Evolutionary conservation across 805 yeast genomes (phyloP).

Genomic region (Spathaspora boniae): DNA sequence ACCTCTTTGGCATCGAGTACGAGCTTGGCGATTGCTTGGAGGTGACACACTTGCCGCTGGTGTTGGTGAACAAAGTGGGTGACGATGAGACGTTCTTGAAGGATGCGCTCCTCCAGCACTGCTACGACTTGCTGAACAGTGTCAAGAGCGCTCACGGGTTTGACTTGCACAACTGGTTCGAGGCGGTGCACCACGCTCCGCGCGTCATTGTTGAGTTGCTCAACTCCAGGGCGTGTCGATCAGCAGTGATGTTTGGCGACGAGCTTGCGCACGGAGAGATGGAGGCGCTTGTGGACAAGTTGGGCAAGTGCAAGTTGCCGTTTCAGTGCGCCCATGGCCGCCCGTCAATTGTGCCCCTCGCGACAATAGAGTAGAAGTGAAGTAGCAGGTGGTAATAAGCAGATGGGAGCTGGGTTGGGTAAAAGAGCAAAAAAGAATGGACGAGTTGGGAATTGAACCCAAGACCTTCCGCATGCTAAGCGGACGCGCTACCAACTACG

Average conservation of each 20-base stretch:
- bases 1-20: constrained; percentile 17
- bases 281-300: constrained; percentile 33
- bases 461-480: constrained; percentile 50
- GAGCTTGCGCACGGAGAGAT: constrained; percentile 43
- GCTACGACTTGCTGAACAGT: constrained; percentile 37
- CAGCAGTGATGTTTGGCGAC: constrained; percentile 72
- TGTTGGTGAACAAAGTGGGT: constrained; percentile 31
- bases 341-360: constrained; percentile 62
- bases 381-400: background rate
- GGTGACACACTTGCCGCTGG: constrained; percentile 43
- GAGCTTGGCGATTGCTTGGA: constrained; percentile 9
- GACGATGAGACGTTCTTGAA: constrained; percentile 27
- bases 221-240: constrained; percentile 63
- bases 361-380: constrained; percentile 3
- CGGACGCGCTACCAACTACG: constrained; percentile 50
- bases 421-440: constrained; percentile 18
- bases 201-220: constrained; percentile 45
- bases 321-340: constrained; percentile 87
- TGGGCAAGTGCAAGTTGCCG: constrained; percentile 54
- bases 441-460: too few relatives aligned
- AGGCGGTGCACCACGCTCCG: constrained; percentile 40
- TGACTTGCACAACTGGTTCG: constrained; percentile 20
- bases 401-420: background rate
- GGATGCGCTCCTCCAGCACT: constrained; percentile 40
- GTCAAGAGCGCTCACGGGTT: constrained; percentile 43